Percentiles rank a stretch among this genome's conserved stretches.
These are phyloP conservation scores for Ilex asprella DNA, from an alignment of 257 asterid genomes.

Conservation along the genomic window DNA sequence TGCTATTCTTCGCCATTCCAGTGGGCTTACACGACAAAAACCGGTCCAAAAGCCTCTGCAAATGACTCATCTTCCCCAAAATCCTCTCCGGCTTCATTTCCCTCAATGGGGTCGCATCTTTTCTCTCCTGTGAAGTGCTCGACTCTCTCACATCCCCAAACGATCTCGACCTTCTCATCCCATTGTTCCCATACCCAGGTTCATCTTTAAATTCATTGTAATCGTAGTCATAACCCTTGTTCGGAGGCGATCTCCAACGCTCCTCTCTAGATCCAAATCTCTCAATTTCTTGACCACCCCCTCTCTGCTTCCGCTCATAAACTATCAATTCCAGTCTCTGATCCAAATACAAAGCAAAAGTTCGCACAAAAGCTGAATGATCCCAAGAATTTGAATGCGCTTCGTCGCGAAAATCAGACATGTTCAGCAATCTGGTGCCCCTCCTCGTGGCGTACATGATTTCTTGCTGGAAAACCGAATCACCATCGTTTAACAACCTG, in stretches of 20 bases:
- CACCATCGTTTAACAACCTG: slow-evolving; percentile 61
- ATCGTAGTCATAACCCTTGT: slow-evolving; percentile 32
- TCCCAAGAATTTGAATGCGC: slow-evolving; percentile 78
- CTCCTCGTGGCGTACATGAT: slow-evolving; percentile 63
- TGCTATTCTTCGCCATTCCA: slow-evolving; percentile 64
- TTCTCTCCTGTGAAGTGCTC: slow-evolving; percentile 23
- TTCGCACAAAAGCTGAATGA: slow-evolving; percentile 68
- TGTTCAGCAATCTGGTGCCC: slow-evolving; percentile 56
- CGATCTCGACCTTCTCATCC: slow-evolving; percentile 63
- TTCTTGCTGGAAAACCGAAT: slow-evolving; percentile 57
- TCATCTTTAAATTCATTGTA: slow-evolving; percentile 45
- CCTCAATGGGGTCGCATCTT: slow-evolving; percentile 58
- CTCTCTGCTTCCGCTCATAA: slow-evolving; percentile 45
- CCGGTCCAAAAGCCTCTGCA: slow-evolving; percentile 70
- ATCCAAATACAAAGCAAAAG: slow-evolving; percentile 58
- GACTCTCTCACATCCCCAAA: slow-evolving; percentile 61
- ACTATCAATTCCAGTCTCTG: slow-evolving; percentile 64
- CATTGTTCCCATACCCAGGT: slow-evolving; percentile 12
- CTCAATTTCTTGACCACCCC: slow-evolving; percentile 29
- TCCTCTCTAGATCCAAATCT: slow-evolving; percentile 38
- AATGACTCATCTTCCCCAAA: slow-evolving; percentile 66
- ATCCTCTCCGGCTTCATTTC: slow-evolving; percentile 64
- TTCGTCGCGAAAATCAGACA: slow-evolving; percentile 76
- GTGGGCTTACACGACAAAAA: slow-evolving; percentile 63
- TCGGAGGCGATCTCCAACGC: not conserved